Percentiles rank a stretch among this genome's conserved stretches.
phyloP scores from a whole-genome alignment of 192 early-diverging fungal genomes.

The Mortierella hygrophila region DNA sequence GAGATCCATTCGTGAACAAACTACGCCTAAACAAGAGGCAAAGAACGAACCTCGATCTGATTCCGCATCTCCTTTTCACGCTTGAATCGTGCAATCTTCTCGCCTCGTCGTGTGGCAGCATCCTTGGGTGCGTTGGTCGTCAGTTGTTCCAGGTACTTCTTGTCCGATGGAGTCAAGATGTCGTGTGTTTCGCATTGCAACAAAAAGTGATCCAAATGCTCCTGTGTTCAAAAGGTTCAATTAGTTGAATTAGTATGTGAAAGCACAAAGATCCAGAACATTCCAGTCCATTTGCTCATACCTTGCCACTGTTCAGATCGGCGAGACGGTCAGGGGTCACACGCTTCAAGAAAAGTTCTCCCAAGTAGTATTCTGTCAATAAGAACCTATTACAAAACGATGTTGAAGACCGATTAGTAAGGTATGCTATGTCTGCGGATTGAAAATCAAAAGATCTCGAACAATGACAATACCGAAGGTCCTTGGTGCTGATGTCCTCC shows the following conservation, averaged over 20 bases:
- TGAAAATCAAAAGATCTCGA: neutral
- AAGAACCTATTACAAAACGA: constrained; percentile 59
- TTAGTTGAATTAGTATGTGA: neutral
- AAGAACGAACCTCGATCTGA: constrained; percentile 57
- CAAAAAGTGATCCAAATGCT: constrained; percentile 46
- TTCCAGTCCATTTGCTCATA: constrained; percentile 20
- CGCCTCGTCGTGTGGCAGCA: constrained; percentile 68
- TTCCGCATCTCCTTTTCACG: constrained; percentile 80
- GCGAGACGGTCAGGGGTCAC: constrained; percentile 56
- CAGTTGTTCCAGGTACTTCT: constrained; percentile 58
- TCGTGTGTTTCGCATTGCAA: constrained; percentile 42
- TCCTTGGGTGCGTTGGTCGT: constrained; percentile 56
- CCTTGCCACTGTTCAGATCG: constrained; percentile 65
- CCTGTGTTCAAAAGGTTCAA: constrained; percentile 7
- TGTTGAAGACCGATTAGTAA: neutral
- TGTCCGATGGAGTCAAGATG: constrained; percentile 52
- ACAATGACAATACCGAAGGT: constrained; percentile 67
- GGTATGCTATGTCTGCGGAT: neutral
- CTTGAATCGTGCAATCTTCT: constrained; percentile 82
- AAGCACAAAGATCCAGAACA: neutral
- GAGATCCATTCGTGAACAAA: neutral
- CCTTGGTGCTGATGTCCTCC: constrained; percentile 88
- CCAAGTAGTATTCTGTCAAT: constrained; percentile 69
- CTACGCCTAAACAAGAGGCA: neutral
- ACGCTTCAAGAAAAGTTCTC: constrained; percentile 63